phyloP scores from a whole-genome alignment of 768 basidiomycete species.

The Mycena polygramma region DNA sequence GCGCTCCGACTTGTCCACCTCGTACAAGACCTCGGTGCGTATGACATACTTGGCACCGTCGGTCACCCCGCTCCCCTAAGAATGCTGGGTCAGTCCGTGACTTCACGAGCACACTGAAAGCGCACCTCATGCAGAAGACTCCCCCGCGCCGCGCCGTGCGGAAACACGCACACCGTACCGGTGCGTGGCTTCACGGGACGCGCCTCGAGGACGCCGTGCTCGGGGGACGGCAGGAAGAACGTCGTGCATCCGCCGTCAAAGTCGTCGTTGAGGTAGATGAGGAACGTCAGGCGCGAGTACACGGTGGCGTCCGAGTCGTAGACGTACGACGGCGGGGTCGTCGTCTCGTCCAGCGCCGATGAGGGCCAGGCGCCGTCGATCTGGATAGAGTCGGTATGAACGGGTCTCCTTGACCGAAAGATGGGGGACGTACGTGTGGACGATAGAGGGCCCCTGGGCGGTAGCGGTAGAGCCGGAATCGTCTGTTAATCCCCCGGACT shows the following conservation, averaged over 20 bases:
- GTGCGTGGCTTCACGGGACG: conserved; percentile 61
- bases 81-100: neutral
- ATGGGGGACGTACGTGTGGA: conserved; percentile 53
- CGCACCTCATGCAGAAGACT: conserved; percentile 52
- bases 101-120: neutral
- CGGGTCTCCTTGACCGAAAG: neutral
- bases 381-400: conserved; percentile 31
- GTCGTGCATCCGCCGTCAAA: conserved; percentile 66
- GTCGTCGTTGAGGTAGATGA: conserved; percentile 65
- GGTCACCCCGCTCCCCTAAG: conserved; percentile 52
- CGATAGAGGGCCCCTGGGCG: conserved; percentile 62
- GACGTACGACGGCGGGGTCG: conserved; percentile 57
- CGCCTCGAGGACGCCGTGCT: conserved; percentile 59
- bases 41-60: conserved; percentile 55
- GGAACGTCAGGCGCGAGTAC: conserved; percentile 62
- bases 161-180: conserved; percentile 66
- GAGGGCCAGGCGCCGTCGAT: conserved; percentile 70
- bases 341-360: conserved; percentile 55
- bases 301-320: conserved; percentile 64
- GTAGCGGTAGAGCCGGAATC: conserved; percentile 67
- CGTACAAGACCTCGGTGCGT: conserved; percentile 55
- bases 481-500: conserved; percentile 62
- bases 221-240: conserved; percentile 63
- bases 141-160: conserved; percentile 53
- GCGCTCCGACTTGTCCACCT: conserved; percentile 52